Base-by-base conservation (phyloP, 2,329 filamentous ascomycete species). In the Aspergillus pseudonomiae region DNA sequence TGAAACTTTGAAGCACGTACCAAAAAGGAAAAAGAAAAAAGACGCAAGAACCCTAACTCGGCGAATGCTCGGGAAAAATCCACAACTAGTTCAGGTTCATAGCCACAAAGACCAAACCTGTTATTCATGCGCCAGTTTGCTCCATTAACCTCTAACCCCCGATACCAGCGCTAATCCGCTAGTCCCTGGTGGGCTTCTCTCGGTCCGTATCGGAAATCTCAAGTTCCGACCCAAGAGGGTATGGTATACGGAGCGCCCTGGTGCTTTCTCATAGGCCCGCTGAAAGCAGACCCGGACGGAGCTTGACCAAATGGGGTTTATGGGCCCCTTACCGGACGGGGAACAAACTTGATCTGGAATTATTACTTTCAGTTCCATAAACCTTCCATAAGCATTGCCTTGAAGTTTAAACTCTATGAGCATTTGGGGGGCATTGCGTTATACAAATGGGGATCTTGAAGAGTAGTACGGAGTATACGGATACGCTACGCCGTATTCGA, bases 101-200 rank as follows among this genome's bases (percentile, higher is more conserved):
- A 11, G 48, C 48, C 48, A 52, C 48, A 32, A n/a, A 28, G 21
- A 21, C 9, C n/a, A 52, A 30, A 19, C 48, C 16, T 19, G 48
- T 52, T 52, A 52, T 32, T 32, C 26, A 50, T 50, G 5, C 14
- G 11, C 34, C 43, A n/a, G 26, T 43, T 24, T 24, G 16, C 36
- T 36, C 45, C 55, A 62, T 62, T 50, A 59, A 62, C 46, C 34
- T 59, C 60, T 62, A 62, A 62, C 60, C 60, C 55, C 46, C 34
- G 55, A 16, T 50, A 32, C 28, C 26, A 24, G 21, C 55, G 30
- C 54, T 58, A 58, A 54, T 45, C n/a, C 16, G 10, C 9, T 43
- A 57, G 55, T 57, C 24, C 36, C 19, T 57, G n/a, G n/a, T n/a
- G n/a, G n/a, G n/a, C n/a, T n/a, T n/a, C n/a, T n/a, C n/a, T n/a